phyloP scores from a whole-genome alignment of 768 basidiomycete genomes.

The Boletus huronensis region DNA sequence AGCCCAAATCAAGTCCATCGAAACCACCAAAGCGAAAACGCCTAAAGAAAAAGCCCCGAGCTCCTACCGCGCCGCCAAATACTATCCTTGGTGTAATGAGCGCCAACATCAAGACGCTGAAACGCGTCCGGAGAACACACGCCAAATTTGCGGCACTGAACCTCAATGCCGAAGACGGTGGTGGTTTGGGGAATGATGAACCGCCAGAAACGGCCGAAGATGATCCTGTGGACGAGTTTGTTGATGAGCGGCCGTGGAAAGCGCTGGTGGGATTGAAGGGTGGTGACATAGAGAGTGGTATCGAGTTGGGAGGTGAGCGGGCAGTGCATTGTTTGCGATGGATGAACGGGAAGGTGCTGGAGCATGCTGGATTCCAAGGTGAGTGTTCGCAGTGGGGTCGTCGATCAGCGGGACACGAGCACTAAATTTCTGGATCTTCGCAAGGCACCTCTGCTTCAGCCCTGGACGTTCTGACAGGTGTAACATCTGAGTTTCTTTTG shows the following conservation, averaged over 20 bases:
- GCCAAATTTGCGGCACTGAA: constrained; percentile 62
- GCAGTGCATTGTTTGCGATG: constrained; percentile 65
- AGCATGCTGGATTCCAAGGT: constrained; percentile 94
- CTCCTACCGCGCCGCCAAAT: constrained; percentile 29
- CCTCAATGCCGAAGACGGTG: constrained; percentile 33
- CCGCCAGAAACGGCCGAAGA: constrained; percentile 34
- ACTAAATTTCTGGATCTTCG: constrained; percentile 5
- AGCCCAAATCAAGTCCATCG: constrained; percentile 8
- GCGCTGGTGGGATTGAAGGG: constrained; percentile 20
- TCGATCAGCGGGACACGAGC: not conserved
- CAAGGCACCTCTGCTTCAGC: constrained; percentile 73
- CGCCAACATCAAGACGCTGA: constrained; percentile 70
- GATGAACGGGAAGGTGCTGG: constrained; percentile 74
- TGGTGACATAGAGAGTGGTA: constrained; percentile 16
- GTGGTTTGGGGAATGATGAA: constrained; percentile 33
- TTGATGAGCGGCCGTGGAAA: constrained; percentile 64
- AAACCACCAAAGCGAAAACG: constrained; percentile 22
- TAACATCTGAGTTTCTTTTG: constrained; percentile 74
- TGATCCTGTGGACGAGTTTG: constrained; percentile 26
- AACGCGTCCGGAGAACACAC: constrained; percentile 69
- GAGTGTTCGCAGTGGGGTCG: constrained; percentile 21
- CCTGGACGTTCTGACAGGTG: constrained; percentile 71
- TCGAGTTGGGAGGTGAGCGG: constrained; percentile 59
- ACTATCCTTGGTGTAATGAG: constrained; percentile 71
- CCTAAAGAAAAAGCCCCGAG: constrained; percentile 19